Evolutionary conservation across 495 filamentous ascomycete genomes (phyloP).

Genomic region (Acidiella bohemica): DNA sequence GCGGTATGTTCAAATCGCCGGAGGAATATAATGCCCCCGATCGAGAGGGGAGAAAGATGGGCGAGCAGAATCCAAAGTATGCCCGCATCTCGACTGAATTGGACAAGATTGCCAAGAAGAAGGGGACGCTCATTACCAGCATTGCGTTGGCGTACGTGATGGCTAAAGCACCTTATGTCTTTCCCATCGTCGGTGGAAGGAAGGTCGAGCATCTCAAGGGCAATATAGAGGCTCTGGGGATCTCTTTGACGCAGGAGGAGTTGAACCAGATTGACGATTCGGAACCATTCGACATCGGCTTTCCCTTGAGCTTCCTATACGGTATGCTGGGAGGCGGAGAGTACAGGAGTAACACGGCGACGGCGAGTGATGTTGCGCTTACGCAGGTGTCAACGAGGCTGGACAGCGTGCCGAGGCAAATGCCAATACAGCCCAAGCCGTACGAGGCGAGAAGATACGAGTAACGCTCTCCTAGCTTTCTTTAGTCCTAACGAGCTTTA

Average conservation of each 20-base stretch:
- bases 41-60: constrained; percentile 32
- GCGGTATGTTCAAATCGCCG: constrained; percentile 47
- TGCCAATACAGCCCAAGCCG: too few species aligned
- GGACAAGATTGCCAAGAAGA: constrained; percentile 43
- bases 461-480: too few species aligned
- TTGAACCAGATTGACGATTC: constrained; percentile 52
- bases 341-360: too few species aligned
- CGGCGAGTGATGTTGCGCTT: too few species aligned
- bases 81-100: constrained; percentile 38
- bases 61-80: constrained; percentile 16
- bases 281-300: constrained; percentile 48
- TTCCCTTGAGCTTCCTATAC: constrained; percentile 33
- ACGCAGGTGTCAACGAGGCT: neutral
- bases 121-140: constrained; percentile 29
- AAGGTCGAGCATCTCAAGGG: constrained; percentile 54
- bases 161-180: constrained; percentile 61
- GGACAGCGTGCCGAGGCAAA: too few species aligned
- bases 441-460: too few species aligned
- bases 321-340: too few species aligned
- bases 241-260: constrained; percentile 46
- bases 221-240: constrained; percentile 50
- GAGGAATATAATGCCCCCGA: constrained; percentile 24
- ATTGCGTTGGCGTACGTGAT: constrained; percentile 63
- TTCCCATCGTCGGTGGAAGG: constrained; percentile 57
- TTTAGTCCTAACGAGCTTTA: too few species aligned